Evolutionary conservation across 768 basidiomycete genomes (phyloP).

Genomic region (Podaxis sp.): DNA sequence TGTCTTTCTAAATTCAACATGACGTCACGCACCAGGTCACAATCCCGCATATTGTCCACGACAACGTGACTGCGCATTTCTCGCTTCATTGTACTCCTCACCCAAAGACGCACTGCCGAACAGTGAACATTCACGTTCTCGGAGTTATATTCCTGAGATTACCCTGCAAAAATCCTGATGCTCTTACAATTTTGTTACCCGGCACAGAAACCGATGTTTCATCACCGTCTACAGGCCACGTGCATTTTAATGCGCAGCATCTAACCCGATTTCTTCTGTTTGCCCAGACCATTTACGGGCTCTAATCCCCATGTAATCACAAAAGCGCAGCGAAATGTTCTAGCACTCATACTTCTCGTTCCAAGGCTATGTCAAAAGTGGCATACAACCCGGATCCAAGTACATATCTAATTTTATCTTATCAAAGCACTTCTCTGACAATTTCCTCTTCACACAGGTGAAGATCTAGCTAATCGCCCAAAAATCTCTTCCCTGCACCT

Average conservation of each 20-base stretch:
- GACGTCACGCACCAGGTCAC: not conserved
- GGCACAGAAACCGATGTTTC: not conserved
- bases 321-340: not conserved
- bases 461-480: too few relatives aligned
- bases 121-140: not conserved
- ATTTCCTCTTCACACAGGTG: too few relatives aligned
- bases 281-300: not conserved
- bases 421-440: too few relatives aligned
- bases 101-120: too few relatives aligned
- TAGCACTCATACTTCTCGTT: not conserved
- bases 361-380: not conserved
- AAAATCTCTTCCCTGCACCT: too few relatives aligned
- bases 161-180: not conserved
- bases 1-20: conserved; percentile 10
- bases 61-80: conserved; percentile 1
- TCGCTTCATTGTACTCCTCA: too few relatives aligned
- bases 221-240: not conserved
- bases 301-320: not conserved
- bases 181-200: too few relatives aligned
- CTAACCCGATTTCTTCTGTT: not conserved
- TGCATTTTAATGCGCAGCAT: not conserved
- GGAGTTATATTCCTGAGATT: not conserved
- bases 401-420: too few relatives aligned
- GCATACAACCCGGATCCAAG: too few relatives aligned
- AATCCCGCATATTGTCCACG: not conserved